Evolutionary conservation across 352 stramenopile genomes (phyloP), one percentile per base, ranked within the genome.

Genomic region (Phytophthora hibernalis): DNA sequence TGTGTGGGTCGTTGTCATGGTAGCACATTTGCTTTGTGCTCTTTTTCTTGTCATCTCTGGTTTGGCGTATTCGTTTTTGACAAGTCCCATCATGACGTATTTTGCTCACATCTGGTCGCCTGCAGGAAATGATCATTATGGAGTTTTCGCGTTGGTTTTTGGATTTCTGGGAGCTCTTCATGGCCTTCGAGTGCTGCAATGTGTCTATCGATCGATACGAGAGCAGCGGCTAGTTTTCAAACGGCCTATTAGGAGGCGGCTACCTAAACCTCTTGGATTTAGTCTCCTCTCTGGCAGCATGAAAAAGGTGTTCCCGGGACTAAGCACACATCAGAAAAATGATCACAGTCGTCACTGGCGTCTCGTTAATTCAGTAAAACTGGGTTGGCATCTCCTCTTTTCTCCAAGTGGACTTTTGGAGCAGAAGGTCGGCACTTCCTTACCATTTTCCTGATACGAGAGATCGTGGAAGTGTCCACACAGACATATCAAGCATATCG

Each of bases 401-500:
- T 43, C 54, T 2, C 15, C n/a, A 6, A 8, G n/a, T 2, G 55
- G 55, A 6, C 20, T 63, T 63, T 63, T 38, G 55, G 60, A 9
- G 51, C 70, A 16, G 59, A 74, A 12, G 44, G 54, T 1, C 20
- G 43, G 2, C 26, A 73, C 22, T 71, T 77, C 21, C 26, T 71
- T 16, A 52, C 37, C 3, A 44, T 76, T 18, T 61, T 72, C 13
- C 26, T 69, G 3, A 0, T 54, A 0, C 45, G 63, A 15, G 68
- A 76, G 31, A 8, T 72, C 5, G 4, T 54, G 0, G 68, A 72
- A 13, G 11, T 61, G 4, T 40, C 35, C 2, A 51, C 63, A 43
- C 68, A 69, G 20, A 54, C 56, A 1, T 44, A 66, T 16, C 62
- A 72, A 26, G 61, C 68, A 1, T 68, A 75, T 18, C 22, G 30